These are phyloP conservation scores for Suhomyces bribrorum DNA, from an alignment of 1,139 yeast genomes.

Conservation along the genomic window DNA sequence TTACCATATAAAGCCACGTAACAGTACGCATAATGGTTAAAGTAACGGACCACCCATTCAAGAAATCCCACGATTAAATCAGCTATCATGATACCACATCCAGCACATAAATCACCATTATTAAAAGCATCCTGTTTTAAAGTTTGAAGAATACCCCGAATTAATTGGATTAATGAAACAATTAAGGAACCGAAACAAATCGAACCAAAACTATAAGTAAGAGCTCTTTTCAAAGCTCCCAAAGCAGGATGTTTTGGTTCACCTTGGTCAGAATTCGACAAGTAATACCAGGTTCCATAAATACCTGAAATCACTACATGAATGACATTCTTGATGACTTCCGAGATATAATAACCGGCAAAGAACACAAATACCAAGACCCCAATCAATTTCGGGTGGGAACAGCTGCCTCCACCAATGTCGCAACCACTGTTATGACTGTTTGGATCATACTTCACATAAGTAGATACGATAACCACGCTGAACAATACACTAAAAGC, in stretches of 20 bases:
- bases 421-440: conserved; percentile 36
- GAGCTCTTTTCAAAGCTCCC: conserved; percentile 79
- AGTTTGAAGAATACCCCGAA: conserved; percentile 51
- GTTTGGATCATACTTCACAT: conserved; percentile 64
- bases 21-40: conserved; percentile 89
- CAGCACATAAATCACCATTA: conserved; percentile 56
- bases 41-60: conserved; percentile 81
- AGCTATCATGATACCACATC: conserved; percentile 53
- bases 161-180: conserved; percentile 71
- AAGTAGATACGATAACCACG: conserved; percentile 69
- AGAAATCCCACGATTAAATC: conserved; percentile 65
- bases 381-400: conserved; percentile 68
- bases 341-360: conserved; percentile 84
- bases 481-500: conserved; percentile 68
- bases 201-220: conserved; percentile 88
- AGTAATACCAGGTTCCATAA: conserved; percentile 89
- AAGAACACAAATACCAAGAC: conserved; percentile 69
- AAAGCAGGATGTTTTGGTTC: conserved; percentile 79
- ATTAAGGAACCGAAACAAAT: conserved; percentile 85
- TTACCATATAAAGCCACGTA: conserved; percentile 87
- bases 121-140: conserved; percentile 56
- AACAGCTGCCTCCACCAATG: conserved; percentile 65
- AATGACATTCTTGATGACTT: conserved; percentile 79
- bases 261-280: conserved; percentile 75
- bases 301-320: conserved; percentile 85